These are phyloP conservation scores for bread wheat (Triticum aestivum) DNA, from an alignment of 176 grass and related monocot genomes.

Conservation along the genomic window IWGSC_CS_RefSeq_v2.1 NC_057797.1:184990778-184991277, in stretches of 20 bases:
- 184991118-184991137: too few relatives aligned
- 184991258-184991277: too few relatives aligned
- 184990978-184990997: not conserved
- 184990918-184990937: not conserved
- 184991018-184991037: constrained; percentile 8
- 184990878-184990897: constrained; percentile 28
- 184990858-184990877: constrained; percentile 16
- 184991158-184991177: too few relatives aligned
- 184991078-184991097: too few relatives aligned
- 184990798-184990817: not conserved
- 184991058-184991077: not conserved
- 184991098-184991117: too few relatives aligned
- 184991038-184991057: not conserved
- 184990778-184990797: not conserved
- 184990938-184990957: constrained; percentile 11
- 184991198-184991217: too few relatives aligned
- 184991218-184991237: too few relatives aligned
- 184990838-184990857: constrained; percentile 24
- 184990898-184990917: constrained; percentile 44
- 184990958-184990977: not conserved
- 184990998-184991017: not conserved
- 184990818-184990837: constrained; percentile 27
- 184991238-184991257: too few relatives aligned
- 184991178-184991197: too few relatives aligned
- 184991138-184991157: too few relatives aligned